These are phyloP conservation scores for Globisporangium cylindrosporum DNA, from an alignment of 352 stramenopile genomes.

Conservation along the genomic window DNA sequence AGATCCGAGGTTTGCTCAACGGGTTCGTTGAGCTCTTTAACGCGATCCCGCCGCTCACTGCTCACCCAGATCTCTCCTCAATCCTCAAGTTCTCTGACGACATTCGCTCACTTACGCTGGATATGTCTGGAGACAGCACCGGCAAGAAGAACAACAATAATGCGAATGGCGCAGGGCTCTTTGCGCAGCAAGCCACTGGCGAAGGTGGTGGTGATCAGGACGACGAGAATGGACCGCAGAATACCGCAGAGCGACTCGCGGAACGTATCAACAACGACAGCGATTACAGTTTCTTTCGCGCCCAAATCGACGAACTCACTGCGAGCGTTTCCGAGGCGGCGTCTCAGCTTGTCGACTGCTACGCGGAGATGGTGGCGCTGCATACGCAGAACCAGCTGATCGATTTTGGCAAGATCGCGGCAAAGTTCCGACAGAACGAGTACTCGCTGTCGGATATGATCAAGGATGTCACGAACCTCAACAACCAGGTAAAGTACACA, in stretches of 20 bases:
- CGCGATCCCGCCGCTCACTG: conserved; percentile 32
- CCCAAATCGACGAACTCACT: conserved; percentile 43
- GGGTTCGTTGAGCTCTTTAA: conserved; percentile 42
- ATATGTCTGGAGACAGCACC: neutral
- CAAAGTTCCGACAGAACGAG: conserved; percentile 34
- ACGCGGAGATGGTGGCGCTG: conserved; percentile 28
- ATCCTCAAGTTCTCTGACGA: conserved; percentile 51
- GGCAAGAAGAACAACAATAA: neutral
- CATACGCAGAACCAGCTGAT: conserved; percentile 43
- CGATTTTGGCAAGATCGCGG: conserved; percentile 43
- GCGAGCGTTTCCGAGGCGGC: conserved; percentile 25
- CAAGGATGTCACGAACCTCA: conserved; percentile 33
- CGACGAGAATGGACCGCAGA: conserved; percentile 2
- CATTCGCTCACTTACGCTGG: conserved; percentile 32
- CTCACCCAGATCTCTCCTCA: conserved; percentile 35
- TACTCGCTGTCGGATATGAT: conserved; percentile 50
- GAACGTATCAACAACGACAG: conserved; percentile 34
- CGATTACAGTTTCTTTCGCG: conserved; percentile 28
- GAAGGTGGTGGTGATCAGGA: conserved; percentile 13
- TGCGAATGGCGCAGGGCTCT: neutral
- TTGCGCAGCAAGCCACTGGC: neutral
- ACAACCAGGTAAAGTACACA: conserved; percentile 30
- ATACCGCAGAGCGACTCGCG: conserved; percentile 21
- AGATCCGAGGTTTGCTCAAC: conserved; percentile 29
- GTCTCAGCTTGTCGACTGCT: conserved; percentile 28